These are phyloP conservation scores for Penicillium sp. DNA, from an alignment of 2,329 filamentous ascomycete genomes.

Conservation along the genomic window DNA sequence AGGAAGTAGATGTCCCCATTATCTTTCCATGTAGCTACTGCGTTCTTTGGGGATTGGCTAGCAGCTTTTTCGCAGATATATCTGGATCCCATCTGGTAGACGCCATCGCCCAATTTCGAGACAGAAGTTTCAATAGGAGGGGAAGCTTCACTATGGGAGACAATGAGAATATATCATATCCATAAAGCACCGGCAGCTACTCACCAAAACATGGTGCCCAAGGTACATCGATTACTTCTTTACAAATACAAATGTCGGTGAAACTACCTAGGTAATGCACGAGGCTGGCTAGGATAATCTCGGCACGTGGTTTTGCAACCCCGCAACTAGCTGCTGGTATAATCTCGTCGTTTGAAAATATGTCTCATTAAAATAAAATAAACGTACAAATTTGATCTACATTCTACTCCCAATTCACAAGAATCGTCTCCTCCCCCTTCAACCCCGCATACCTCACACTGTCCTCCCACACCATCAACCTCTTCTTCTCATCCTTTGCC, in stretches of 20 bases:
- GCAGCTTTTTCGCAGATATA: slow-evolving; percentile 12
- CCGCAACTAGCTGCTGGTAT: no score
- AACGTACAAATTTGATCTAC: no score
- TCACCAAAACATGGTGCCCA: not conserved
- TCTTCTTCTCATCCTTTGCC: slow-evolving; percentile 14
- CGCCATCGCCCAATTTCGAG: slow-evolving; percentile 3
- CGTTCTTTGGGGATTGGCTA: not conserved
- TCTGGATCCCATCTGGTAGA: slow-evolving; percentile 14
- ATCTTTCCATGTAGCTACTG: slow-evolving; percentile 10
- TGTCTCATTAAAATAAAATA: no score
- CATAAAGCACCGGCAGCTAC: not conserved
- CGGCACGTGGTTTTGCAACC: no score
- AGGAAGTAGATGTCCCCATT: not conserved
- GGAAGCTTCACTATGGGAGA: not conserved
- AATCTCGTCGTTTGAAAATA: no score
- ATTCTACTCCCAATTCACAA: slow-evolving; percentile 9
- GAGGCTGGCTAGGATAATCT: no score
- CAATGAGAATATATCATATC: not conserved
- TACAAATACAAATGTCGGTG: no score
- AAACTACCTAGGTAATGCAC: no score
- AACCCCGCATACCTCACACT: slow-evolving; percentile 12
- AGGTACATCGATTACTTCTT: no score
- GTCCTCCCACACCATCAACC: slow-evolving; percentile 14
- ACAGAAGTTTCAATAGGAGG: not conserved
- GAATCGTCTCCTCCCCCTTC: slow-evolving; percentile 12